phyloP scores from a whole-genome alignment of 208 protist species.

The Phytomonas sp. region DNA sequence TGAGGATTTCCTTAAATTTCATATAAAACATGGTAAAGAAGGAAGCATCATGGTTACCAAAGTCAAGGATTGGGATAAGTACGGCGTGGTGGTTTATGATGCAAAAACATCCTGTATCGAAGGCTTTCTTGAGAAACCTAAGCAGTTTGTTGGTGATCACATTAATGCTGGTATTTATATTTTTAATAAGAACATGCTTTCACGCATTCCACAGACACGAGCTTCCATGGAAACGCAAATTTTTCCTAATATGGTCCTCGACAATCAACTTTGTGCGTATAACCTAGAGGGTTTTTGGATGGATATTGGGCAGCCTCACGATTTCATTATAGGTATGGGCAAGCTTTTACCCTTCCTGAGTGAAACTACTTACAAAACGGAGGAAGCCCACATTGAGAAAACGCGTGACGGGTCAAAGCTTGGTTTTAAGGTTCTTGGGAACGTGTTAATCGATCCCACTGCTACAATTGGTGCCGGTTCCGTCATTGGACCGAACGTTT shows the following conservation, averaged over 20 bases:
- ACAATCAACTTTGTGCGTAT: slow-evolving; percentile 92
- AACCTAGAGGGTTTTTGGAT: slow-evolving; percentile 96
- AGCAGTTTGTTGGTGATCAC: slow-evolving; percentile 92
- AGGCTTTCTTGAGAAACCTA: slow-evolving; percentile 95
- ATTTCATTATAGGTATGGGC: slow-evolving; percentile 87
- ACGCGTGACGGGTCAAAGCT: slow-evolving; percentile 13
- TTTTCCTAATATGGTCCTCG: slow-evolving; percentile 93
- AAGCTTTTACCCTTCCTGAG: slow-evolving; percentile 82
- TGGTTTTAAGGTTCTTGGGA: slow-evolving; percentile 59
- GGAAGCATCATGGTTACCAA: slow-evolving; percentile 95
- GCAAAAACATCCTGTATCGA: slow-evolving; percentile 77
- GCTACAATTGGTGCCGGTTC: slow-evolving; percentile 89
- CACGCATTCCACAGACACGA: slow-evolving; percentile 87
- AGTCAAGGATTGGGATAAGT: slow-evolving; percentile 96
- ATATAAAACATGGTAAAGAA: slow-evolving; percentile 92
- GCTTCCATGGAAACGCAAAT: slow-evolving; percentile 96
- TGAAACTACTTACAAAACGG: slow-evolving; percentile 20
- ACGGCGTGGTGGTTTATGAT: slow-evolving; percentile 96
- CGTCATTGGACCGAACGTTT: slow-evolving; percentile 93
- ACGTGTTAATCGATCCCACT: slow-evolving; percentile 80
- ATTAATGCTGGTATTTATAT: slow-evolving; percentile 98
- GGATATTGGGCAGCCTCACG: slow-evolving; percentile 95
- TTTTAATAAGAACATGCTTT: slow-evolving; percentile 93
- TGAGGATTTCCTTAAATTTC: slow-evolving; percentile 90
- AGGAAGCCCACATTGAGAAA: slow-evolving; percentile 26